Evolutionary conservation across 2,329 filamentous ascomycete genomes (phyloP).

Genomic region (Monilinia polystroma): DNA sequence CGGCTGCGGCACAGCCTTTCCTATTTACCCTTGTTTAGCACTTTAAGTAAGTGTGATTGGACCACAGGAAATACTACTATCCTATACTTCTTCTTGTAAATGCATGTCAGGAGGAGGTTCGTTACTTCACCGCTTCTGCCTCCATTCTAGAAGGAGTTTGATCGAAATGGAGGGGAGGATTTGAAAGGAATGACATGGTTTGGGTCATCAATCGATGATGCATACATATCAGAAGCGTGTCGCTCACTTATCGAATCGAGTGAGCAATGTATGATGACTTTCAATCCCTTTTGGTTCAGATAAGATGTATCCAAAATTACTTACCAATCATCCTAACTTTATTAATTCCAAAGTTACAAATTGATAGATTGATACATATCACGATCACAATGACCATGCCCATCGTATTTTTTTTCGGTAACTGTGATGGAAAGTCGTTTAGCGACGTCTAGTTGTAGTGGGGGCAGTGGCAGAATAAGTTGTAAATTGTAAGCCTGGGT

Average conservation of each 20-base stretch:
- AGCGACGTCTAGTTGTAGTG: not conserved
- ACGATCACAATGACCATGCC: not conserved
- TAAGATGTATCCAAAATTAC: slow-evolving; percentile 2
- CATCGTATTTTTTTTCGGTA: too few relatives aligned
- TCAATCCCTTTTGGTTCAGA: not conserved
- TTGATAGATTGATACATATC: not conserved
- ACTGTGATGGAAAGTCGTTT: not conserved
- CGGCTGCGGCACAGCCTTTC: slow-evolving; percentile 25
- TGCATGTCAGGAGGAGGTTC: not conserved
- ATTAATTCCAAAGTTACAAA: not conserved
- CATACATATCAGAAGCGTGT: slow-evolving; percentile 8
- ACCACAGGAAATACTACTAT: not conserved
- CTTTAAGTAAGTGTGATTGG: slow-evolving; percentile 1
- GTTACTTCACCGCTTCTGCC: slow-evolving; percentile 16
- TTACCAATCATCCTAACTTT: slow-evolving; percentile 1
- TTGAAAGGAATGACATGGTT: slow-evolving; percentile 2
- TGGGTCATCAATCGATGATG: slow-evolving; percentile 2
- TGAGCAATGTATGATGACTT: not conserved
- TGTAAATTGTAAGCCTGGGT: not conserved
- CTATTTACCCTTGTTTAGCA: slow-evolving; percentile 2
- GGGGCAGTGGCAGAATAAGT: not conserved
- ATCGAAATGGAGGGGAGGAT: not conserved
- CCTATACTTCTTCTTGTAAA: slow-evolving; percentile 6
- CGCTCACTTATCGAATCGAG: slow-evolving; percentile 12
- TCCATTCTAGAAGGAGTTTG: slow-evolving; percentile 16